phyloP scores from a whole-genome alignment of 169 alveolate genomes.

The Amoebophrya sp. region DNA sequence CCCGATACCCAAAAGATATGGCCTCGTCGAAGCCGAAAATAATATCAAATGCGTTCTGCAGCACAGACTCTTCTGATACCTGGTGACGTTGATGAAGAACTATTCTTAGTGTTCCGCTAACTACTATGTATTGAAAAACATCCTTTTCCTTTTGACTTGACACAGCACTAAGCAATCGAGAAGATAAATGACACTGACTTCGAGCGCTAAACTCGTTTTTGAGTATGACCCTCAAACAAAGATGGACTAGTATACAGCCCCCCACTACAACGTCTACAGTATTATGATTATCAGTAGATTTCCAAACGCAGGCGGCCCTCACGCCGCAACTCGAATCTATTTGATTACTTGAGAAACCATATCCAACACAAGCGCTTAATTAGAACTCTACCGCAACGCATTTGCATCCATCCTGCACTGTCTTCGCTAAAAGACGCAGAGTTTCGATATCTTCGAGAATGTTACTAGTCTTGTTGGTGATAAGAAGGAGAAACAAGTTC shows the following conservation, averaged over 20 bases:
- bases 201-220: too few species aligned
- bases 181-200: background rate
- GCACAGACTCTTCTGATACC: background rate
- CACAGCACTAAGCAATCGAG: background rate
- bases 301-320: too few species aligned
- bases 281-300: too few species aligned
- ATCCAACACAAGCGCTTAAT: too few species aligned
- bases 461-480: conserved; percentile 72
- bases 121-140: too few species aligned
- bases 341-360: too few species aligned
- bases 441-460: conserved; percentile 80
- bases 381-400: background rate
- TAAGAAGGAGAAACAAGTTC: conserved; percentile 63
- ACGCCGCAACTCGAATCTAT: too few species aligned
- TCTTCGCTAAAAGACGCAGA: conserved; percentile 66
- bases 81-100: too few species aligned
- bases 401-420: conserved; percentile 55
- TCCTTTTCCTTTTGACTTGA: conserved; percentile 29
- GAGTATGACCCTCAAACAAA: too few species aligned
- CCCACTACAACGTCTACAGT: too few species aligned
- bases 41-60: conserved; percentile 66
- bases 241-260: too few species aligned
- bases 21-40: conserved; percentile 78
- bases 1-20: conserved; percentile 64
- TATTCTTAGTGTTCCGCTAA: too few species aligned